Evolutionary conservation across 78 protist genomes (phyloP), one percentile per base, ranked within the genome.

Genomic region (Speleostelium caveatum): DNA sequence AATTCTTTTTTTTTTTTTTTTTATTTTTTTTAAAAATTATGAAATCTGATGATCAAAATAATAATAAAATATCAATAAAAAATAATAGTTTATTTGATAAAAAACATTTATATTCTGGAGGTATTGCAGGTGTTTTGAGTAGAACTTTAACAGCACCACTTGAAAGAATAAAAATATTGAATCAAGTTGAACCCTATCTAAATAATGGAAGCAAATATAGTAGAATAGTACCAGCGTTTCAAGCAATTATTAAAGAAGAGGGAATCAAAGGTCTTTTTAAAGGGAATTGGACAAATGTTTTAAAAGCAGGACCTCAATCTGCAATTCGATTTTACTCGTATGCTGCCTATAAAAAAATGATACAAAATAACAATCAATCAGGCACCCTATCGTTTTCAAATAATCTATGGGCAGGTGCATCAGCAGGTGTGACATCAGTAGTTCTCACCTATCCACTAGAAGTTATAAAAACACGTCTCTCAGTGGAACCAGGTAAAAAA

Each of bases 121-220:
- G 61, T 0, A 35, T 85, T 26, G 89, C 95, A 26, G 95, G 95
- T 71, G 80, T 80, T 17, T 45, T 66, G 8, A 62, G 78, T 10
- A 67, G 95, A 59, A 90, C 95, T 32, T 30, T 76, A 8, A 90
- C 95, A 14, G 95, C 95, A 76, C 95, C 95, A 28, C 53, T 90
- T 14, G 95, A 90, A 14, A 41, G 90, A 62, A 19, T 90, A 36
- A 71, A 73, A 51, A 53, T 65, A 39, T 58, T 89, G 45, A 76
- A 72, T 66, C 94, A 89, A 45, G 72, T 83, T 68, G 71, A 67
- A 56, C 71, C 78, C 1, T 6, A 36, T 24, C 6, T 75, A 41
- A 24, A 60, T 6, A 56, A 60, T 60, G 85, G 85, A 35, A 32
- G 62, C 2, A 83, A 69, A 83, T 83, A 83, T 60, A 55, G 69